These are phyloP conservation scores for Wickerhamomyces kurtzmanii DNA, from an alignment of 805 yeast genomes.

Conservation along the genomic window DNA sequence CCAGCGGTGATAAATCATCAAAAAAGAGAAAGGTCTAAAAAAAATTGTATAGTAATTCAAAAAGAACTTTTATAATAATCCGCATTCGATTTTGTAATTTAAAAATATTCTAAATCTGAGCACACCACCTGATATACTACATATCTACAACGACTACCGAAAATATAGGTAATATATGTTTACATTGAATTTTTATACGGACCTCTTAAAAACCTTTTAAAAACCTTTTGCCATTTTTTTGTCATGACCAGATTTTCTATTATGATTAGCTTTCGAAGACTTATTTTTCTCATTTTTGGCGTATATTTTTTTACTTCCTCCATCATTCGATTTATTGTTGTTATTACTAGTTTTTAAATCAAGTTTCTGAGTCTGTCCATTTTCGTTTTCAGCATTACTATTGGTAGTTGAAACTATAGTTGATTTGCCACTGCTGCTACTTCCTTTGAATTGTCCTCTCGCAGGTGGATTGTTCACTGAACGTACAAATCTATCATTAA, in stretches of 20 bases:
- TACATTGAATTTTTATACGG: no score
- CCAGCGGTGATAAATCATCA: constrained; percentile 12
- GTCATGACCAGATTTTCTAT: constrained; percentile 52
- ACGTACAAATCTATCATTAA: not conserved
- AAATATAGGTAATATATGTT: no score
- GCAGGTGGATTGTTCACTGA: not conserved
- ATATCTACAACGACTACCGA: no score
- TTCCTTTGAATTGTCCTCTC: not conserved
- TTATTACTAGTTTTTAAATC: constrained; percentile 1
- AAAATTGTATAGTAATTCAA: no score
- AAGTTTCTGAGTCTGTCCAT: constrained; percentile 1
- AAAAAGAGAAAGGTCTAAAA: constrained; percentile 3
- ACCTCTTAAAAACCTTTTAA: no score
- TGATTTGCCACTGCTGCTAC: constrained; percentile 1
- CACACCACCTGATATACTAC: no score
- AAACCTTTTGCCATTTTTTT: constrained; percentile 34
- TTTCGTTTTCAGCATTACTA: constrained; percentile 4
- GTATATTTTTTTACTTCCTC: constrained; percentile 20
- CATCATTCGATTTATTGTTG: constrained; percentile 5
- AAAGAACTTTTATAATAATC: no score
- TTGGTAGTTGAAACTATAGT: constrained; percentile 1
- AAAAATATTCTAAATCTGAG: no score
- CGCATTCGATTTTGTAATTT: no score
- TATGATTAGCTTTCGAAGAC: constrained; percentile 51
- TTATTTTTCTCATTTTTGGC: constrained; percentile 46